Evolutionary conservation across 305 asterid genomes (phyloP), one percentile per base, ranked within the genome.

Genomic region (Fraxinus dipetala): DNA sequence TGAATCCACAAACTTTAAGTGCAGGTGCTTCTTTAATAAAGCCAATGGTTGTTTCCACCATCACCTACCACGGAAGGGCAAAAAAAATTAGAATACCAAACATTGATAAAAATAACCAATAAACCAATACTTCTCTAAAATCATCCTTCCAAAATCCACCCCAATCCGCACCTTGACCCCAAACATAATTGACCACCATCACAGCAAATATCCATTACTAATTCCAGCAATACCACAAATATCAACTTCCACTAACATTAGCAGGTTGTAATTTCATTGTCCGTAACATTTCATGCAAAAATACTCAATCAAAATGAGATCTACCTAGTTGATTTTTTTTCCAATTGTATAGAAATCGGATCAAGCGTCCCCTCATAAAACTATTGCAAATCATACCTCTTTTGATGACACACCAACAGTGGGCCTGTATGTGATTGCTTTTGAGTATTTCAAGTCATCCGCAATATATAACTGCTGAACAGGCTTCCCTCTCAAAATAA

Each of bases 1-100:
- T 95, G 89, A 90, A 95, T 80, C 99, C 99, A 85, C 86, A 83
- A 75, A 95, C 85, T 79, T 72, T 70, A 76, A 93, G 88, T 30
- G 84, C 91, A 70, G 98, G 99, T 85, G 97, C 93, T 84, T 92
- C 99, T 89, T 93, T 91, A 67, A 88, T 93, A 90, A 90, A 95
- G 76, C 99, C 99, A 88, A 95, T 86, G 83, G 81, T 85, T 75
- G 97, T 91, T 85, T 89, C 90, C 88, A 91, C 92, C 65, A 86
- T 81, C 78, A 84, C 90, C 98, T 95, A 82, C 51, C 77, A 65
- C 78, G 83, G 72, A 78, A 84, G 83, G 59, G 43, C 59, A 65
- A 72, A 5, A 70, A 70, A 7, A 70, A 38, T 80, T 69, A 83
- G 75, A 69, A 43, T 82, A 75, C 32, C 34, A 76, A 80, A 81